Percentiles rank a stretch among this genome's conserved stretches.
Conservation (phyloP, 345 rosid species). For the Syzygium grande region DNA sequence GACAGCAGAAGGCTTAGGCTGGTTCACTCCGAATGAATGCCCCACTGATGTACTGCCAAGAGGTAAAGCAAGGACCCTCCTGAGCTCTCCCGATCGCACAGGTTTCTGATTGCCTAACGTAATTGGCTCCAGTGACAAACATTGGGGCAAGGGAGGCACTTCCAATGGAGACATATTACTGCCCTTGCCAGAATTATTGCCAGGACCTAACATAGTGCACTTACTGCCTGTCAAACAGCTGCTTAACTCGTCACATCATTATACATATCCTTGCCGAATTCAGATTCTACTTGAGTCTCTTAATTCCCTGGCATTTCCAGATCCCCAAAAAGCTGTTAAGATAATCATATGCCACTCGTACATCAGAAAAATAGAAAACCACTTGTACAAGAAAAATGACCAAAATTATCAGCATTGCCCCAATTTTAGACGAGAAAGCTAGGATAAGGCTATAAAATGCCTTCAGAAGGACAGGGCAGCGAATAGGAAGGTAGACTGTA, state of each 20-base stretch:
- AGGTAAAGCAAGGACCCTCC: constrained; percentile 66
- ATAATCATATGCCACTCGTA: background rate
- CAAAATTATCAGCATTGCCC: background rate
- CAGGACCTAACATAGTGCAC: constrained; percentile 48
- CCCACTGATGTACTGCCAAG: constrained; percentile 55
- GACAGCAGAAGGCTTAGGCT: constrained; percentile 50
- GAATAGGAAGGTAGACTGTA: background rate
- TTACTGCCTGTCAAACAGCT: constrained; percentile 2
- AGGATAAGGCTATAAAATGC: background rate
- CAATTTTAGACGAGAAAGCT: background rate
- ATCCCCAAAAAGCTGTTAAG: background rate
- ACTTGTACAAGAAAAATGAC: background rate
- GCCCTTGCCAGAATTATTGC: constrained; percentile 47
- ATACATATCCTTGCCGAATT: background rate
- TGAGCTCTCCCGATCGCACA: constrained; percentile 69
- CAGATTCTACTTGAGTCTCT: background rate
- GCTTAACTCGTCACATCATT: background rate
- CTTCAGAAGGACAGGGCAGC: background rate
- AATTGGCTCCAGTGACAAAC: constrained; percentile 71
- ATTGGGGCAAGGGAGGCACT: constrained; percentile 50
- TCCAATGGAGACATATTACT: constrained; percentile 42
- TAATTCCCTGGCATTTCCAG: background rate
- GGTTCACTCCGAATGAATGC: constrained; percentile 50
- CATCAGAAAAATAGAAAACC: background rate
- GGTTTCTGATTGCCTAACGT: constrained; percentile 55